Evolutionary conservation across 140 eudicot species (phyloP).

Genomic region (Senecio squalidus): DNA sequence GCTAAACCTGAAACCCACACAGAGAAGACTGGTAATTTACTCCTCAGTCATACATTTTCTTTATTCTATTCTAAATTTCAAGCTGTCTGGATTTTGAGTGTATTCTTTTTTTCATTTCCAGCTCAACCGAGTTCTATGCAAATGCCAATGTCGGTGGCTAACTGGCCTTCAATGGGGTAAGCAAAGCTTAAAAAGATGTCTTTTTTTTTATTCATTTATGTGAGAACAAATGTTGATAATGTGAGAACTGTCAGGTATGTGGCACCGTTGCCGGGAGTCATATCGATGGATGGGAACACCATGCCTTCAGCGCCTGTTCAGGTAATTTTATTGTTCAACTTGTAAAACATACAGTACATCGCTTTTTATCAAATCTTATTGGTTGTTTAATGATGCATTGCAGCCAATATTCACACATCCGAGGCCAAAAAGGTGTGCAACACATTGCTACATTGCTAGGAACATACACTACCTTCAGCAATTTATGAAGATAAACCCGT

Average conservation of each 20-base stretch:
- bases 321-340: slow-evolving; percentile 24
- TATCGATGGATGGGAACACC: slow-evolving; percentile 67
- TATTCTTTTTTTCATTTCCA: slow-evolving; percentile 13
- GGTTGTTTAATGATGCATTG: slow-evolving; percentile 1
- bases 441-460: slow-evolving; percentile 93
- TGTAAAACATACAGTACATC: too few relatives aligned
- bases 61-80: slow-evolving; percentile 11
- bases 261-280: slow-evolving; percentile 92
- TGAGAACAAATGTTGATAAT: slow-evolving; percentile 5
- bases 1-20: slow-evolving; percentile 37
- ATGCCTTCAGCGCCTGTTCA: slow-evolving; percentile 70
- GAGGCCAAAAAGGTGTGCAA: slow-evolving; percentile 86
- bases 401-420: slow-evolving; percentile 91
- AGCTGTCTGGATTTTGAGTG: not conserved
- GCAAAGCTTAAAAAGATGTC: not conserved
- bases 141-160: slow-evolving; percentile 51
- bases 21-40: slow-evolving; percentile 54
- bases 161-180: slow-evolving; percentile 98
- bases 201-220: slow-evolving; percentile 22
- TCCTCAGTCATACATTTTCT: not conserved
- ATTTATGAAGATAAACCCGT: slow-evolving; percentile 74
- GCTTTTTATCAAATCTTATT: not conserved
- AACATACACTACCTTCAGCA: slow-evolving; percentile 75
- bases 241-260: slow-evolving; percentile 50
- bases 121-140: slow-evolving; percentile 71